phyloP scores from a whole-genome alignment of 768 basidiomycete genomes.

The Mrakia hoshinonis region DNA sequence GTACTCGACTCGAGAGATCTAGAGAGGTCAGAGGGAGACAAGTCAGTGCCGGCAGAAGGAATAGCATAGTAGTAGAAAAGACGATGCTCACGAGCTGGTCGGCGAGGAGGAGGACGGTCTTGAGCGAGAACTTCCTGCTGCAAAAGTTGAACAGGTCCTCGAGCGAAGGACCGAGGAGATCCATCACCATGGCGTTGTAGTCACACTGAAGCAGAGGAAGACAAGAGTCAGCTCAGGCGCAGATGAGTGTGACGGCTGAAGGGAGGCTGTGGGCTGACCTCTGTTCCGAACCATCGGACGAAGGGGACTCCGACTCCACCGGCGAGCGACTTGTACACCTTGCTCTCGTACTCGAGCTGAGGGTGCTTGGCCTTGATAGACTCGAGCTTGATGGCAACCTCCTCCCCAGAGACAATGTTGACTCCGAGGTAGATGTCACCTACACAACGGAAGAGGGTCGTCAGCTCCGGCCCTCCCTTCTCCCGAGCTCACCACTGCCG shows the following conservation, averaged over 20 bases:
- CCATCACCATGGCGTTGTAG: conserved; percentile 99
- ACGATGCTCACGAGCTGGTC: conserved; percentile 73
- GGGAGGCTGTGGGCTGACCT: conserved; percentile 43
- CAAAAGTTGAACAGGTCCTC: conserved; percentile 48
- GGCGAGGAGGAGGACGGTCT: conserved; percentile 84
- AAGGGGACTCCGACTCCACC: conserved; percentile 82
- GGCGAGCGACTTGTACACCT: conserved; percentile 84
- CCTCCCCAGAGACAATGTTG: conserved; percentile 99
- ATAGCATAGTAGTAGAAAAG: background rate
- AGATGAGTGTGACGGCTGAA: background rate
- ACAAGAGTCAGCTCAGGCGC: background rate
- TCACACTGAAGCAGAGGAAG: conserved; percentile 58
- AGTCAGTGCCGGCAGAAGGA: background rate
- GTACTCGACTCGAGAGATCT: conserved; percentile 94
- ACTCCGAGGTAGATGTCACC: conserved; percentile 99
- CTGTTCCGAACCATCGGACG: conserved; percentile 83
- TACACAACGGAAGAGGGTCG: conserved; percentile 36
- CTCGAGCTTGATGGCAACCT: conserved; percentile 99
- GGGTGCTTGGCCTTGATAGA: conserved; percentile 99
- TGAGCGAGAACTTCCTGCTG: conserved; percentile 74
- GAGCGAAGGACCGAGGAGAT: conserved; percentile 60
- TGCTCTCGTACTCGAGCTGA: conserved; percentile 85
- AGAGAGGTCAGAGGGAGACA: conserved; percentile 31
- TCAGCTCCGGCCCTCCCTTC: background rate
- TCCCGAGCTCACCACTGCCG: background rate